A percentile compares a stretch with the other conserved stretches of the same genome.
phyloP scores from a whole-genome alignment of 805 yeast genomes.

The Ogataea thermomethanolica region DNA sequence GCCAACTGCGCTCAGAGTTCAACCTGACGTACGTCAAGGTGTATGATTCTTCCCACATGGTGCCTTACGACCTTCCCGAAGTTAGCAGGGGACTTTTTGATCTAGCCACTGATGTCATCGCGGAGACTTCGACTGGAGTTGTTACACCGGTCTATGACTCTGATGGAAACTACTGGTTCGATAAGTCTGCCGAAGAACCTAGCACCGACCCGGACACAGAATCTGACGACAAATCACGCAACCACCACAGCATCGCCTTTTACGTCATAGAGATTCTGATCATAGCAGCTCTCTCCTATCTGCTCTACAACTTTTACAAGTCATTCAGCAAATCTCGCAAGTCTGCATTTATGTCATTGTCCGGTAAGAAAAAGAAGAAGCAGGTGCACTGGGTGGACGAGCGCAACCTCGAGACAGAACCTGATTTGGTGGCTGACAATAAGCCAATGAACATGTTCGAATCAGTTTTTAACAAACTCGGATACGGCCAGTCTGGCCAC shows the following conservation, averaged over 20 bases:
- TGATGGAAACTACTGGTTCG: constrained; percentile 4
- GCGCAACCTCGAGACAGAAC: constrained; percentile 9
- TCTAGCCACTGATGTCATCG: constrained; percentile 35
- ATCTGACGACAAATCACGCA: constrained; percentile 1
- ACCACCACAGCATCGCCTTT: constrained; percentile 13
- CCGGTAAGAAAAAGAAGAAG: constrained; percentile 29
- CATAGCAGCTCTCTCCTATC: constrained; percentile 20
- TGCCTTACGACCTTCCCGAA: constrained; percentile 76
- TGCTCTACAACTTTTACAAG: constrained; percentile 25
- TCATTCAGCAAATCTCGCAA: constrained; percentile 18
- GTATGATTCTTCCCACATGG: constrained; percentile 86
- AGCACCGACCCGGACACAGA: constrained; percentile 5
- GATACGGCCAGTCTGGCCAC: constrained; percentile 33
- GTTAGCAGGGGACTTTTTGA: constrained; percentile 71
- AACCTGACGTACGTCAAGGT: constrained; percentile 76
- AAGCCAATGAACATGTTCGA: constrained; percentile 13
- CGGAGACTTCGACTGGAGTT: constrained; percentile 21
- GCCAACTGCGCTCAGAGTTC: constrained; percentile 47
- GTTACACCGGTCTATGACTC: constrained; percentile 28
- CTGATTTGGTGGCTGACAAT: neutral
- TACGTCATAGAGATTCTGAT: constrained; percentile 26
- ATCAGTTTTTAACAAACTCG: constrained; percentile 29
- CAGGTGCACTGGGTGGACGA: constrained; percentile 35
- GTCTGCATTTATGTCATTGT: constrained; percentile 23
- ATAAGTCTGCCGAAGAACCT: constrained; percentile 5